A percentile compares a stretch with the other conserved stretches of the same genome.
Conservation (phyloP, 345 rosid genomes). For the Camelina laxa region DNA sequence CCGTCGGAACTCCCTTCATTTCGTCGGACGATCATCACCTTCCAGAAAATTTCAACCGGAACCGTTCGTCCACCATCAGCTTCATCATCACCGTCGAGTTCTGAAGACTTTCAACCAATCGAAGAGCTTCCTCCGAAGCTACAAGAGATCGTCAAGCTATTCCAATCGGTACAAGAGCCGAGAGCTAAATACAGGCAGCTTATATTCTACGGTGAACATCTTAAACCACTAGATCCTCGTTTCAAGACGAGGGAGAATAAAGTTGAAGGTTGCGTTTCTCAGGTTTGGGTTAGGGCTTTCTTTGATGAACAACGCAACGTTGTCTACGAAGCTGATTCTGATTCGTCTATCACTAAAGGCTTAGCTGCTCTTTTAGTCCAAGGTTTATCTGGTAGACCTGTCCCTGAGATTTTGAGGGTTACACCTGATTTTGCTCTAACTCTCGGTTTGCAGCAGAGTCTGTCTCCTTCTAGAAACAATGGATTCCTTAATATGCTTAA, state of each 20-base stretch:
- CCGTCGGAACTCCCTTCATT: constrained; percentile 40
- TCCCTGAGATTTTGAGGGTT: constrained; percentile 70
- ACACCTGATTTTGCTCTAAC: constrained; percentile 79
- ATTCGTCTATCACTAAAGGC: constrained; percentile 82
- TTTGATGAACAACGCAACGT: constrained; percentile 66
- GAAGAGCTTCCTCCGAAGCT: constrained; percentile 90
- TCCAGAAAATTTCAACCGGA: constrained; percentile 49
- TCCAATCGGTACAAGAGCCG: constrained; percentile 80
- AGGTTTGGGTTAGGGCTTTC: constrained; percentile 96
- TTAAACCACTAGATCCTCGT: constrained; percentile 68
- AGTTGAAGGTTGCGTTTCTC: constrained; percentile 93
- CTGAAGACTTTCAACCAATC: constrained; percentile 63
- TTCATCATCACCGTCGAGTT: constrained; percentile 48
- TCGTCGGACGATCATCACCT: constrained; percentile 49
- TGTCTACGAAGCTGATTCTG: constrained; percentile 89
- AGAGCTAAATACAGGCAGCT: constrained; percentile 89
- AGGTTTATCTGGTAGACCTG: constrained; percentile 80
- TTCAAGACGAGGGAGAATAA: constrained; percentile 83
- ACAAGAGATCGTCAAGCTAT: constrained; percentile 75
- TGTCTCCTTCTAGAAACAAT: constrained; percentile 85
- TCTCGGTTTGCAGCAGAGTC: constrained; percentile 85
- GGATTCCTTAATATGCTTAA: constrained; percentile 93
- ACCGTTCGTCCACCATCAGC: constrained; percentile 29
- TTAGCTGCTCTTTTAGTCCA: constrained; percentile 88
- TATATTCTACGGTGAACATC: constrained; percentile 73